These are phyloP conservation scores for Fomes fomentarius DNA, from an alignment of 1,284 basidiomycete species.

Conservation along the genomic window DNA sequence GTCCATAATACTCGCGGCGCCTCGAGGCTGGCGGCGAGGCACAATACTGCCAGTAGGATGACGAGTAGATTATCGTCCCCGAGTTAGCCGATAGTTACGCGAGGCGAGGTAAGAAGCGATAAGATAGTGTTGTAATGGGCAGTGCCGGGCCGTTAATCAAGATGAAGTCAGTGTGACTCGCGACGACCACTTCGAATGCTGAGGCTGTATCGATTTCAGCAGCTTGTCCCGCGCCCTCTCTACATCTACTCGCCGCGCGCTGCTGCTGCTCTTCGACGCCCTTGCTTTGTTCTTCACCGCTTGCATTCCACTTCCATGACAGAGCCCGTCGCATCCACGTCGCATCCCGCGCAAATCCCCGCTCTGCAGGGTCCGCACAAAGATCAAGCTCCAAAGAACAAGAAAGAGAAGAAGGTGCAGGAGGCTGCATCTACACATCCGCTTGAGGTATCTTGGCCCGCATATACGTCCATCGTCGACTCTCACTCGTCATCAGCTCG, in stretches of 20 bases:
- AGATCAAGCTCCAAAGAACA: slow-evolving; percentile 41
- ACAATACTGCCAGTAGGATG: too few species aligned
- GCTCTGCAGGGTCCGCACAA: slow-evolving; percentile 37
- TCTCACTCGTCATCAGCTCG: slow-evolving; percentile 52
- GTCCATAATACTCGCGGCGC: neutral
- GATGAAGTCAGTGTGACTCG: slow-evolving; percentile 23
- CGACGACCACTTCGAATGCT: slow-evolving; percentile 23
- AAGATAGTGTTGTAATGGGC: neutral
- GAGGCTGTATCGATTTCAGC: slow-evolving; percentile 24
- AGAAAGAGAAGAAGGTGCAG: slow-evolving; percentile 58
- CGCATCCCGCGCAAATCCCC: slow-evolving; percentile 39
- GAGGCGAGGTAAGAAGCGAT: neutral
- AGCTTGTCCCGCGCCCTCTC: slow-evolving; percentile 16
- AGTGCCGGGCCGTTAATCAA: slow-evolving; percentile 2
- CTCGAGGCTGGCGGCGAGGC: neutral
- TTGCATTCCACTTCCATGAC: slow-evolving; percentile 30
- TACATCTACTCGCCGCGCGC: slow-evolving; percentile 7
- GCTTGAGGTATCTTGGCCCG: slow-evolving; percentile 55
- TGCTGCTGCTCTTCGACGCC: neutral
- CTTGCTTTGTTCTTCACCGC: slow-evolving; percentile 1
- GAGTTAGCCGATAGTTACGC: neutral
- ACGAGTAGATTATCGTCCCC: neutral
- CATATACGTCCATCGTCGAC: neutral
- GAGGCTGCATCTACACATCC: slow-evolving; percentile 51
- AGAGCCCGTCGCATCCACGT: slow-evolving; percentile 41